phyloP scores from a whole-genome alignment of 768 basidiomycete genomes.

The Lepiota brunneoincarnata region DNA sequence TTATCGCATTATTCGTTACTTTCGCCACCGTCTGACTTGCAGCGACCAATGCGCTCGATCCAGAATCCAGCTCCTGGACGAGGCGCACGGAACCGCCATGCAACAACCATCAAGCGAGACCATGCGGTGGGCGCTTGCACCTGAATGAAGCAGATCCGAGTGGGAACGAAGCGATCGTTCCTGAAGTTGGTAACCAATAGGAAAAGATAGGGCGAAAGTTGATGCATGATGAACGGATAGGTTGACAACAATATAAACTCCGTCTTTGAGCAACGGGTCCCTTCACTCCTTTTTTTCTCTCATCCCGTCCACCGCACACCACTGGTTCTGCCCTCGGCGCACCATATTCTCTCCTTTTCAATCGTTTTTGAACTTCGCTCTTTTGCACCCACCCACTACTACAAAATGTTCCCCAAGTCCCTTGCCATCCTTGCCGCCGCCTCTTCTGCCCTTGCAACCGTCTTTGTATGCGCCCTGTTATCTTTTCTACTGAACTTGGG shows the following conservation, averaged over 20 bases:
- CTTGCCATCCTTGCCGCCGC: slow-evolving; percentile 50
- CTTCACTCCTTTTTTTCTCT: background rate
- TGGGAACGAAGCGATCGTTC: background rate
- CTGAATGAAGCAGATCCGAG: background rate
- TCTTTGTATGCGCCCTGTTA: slow-evolving; percentile 46
- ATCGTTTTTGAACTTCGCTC: slow-evolving; percentile 29
- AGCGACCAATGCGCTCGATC: too few species aligned
- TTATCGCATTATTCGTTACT: too few species aligned
- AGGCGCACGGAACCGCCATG: too few species aligned
- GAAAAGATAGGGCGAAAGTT: background rate
- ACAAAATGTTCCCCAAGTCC: slow-evolving; percentile 51
- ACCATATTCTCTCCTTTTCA: background rate
- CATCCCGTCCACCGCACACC: slow-evolving; percentile 13
- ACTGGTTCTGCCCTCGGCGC: slow-evolving; percentile 12
- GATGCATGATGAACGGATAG: background rate
- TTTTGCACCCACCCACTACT: slow-evolving; percentile 36
- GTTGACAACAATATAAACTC: slow-evolving; percentile 5
- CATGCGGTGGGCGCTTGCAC: too few species aligned
- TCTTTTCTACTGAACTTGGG: slow-evolving; percentile 10
- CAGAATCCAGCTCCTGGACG: too few species aligned
- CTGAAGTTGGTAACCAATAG: slow-evolving; percentile 1
- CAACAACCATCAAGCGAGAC: too few species aligned
- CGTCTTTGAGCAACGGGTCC: background rate
- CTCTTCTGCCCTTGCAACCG: slow-evolving; percentile 50
- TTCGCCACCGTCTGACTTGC: too few species aligned